Base-by-base conservation (phyloP, 1,284 basidiomycete genomes). In the Heterobasidion annosum region DNA sequence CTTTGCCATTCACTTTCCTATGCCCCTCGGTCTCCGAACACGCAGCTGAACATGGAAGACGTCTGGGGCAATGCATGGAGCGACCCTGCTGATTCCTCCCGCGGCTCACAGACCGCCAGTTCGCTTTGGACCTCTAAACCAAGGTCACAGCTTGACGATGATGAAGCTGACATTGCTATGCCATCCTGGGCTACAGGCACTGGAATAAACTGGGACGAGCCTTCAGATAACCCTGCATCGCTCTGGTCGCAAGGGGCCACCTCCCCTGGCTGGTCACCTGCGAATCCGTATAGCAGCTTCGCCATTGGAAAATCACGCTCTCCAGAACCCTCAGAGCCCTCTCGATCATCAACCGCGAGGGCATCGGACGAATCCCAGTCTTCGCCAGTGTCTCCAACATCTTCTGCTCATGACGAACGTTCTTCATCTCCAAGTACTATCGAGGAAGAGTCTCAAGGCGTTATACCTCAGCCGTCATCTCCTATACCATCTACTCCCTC, bases 1-100 rank as follows among this genome's bases (percentile, higher is more conserved):
- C n/a, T 16, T 16, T 3, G 45, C 18, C 10, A 10, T 47, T 32
- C 10, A 9, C 45, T 32, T 19, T 19, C 25, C 45, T 32, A 18
- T 47, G 16, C 33, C 49, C 18, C 34, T 19, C n/a, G 32, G n/a
- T 34, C 10, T 56, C 19, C 33, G 19, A 47, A 40, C 42, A 34
- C 50, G 48, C 51, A 54, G 56, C 53, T 48, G 50, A 42, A 51
- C 45, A 83, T 83, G 82, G 82, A 84, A 58, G 79, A 87, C 67
- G 79, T 83, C 53, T 88, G 84, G 79, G 76, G 77, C 48, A 82
- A 83, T 67, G 77, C 79, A 54, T 84, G 81, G 81, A 73, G 73
- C 55, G 79, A 82, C 57, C 65, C 77, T 19, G 12, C 48, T 7
- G 34, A 37, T 16, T 18, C 33, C 16, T 34, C 34, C n/a, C n/a